Evolutionary conservation across 495 filamentous ascomycete genomes (phyloP).

Genomic region (Darksidea phi): DNA sequence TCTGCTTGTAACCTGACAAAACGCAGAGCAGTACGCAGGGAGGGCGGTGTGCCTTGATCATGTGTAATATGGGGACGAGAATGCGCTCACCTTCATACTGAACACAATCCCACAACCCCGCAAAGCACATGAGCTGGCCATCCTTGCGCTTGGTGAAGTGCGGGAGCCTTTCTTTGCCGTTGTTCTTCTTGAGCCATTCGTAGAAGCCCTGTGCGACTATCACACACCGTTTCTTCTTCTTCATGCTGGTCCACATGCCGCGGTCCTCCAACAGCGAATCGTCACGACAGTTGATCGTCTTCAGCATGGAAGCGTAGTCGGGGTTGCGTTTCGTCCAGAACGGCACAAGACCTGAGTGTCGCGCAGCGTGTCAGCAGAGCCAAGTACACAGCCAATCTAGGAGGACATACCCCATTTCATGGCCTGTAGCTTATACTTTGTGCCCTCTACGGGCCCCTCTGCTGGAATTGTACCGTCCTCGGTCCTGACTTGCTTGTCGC

Average conservation of each 20-base stretch:
- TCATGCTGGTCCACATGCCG: constrained; percentile 92
- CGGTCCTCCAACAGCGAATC: constrained; percentile 74
- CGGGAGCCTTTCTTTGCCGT: constrained; percentile 74
- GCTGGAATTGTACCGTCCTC: constrained; percentile 45
- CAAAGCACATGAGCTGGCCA: constrained; percentile 80
- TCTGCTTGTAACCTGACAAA: not conserved
- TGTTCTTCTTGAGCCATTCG: constrained; percentile 87
- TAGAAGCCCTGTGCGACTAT: constrained; percentile 90
- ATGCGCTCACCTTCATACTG: constrained; percentile 64
- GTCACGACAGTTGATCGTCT: constrained; percentile 93
- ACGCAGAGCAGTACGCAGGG: not conserved
- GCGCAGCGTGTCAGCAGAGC: constrained; percentile 22
- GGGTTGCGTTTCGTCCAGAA: constrained; percentile 87
- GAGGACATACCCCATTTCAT: constrained; percentile 77
- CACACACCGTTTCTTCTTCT: constrained; percentile 80
- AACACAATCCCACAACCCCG: constrained; percentile 89
- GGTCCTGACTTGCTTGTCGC: constrained; percentile 26
- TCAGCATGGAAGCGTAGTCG: constrained; percentile 71
- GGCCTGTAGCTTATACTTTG: constrained; percentile 72
- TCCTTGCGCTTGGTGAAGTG: constrained; percentile 80
- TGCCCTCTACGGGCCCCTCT: no score
- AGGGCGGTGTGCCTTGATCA: no score
- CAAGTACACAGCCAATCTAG: not conserved
- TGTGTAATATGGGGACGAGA: not conserved
- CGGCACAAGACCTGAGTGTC: constrained; percentile 63